Evolutionary conservation across 148 eudicot genomes (phyloP).

Genomic region (Rhododendron ferrugineum): DNA sequence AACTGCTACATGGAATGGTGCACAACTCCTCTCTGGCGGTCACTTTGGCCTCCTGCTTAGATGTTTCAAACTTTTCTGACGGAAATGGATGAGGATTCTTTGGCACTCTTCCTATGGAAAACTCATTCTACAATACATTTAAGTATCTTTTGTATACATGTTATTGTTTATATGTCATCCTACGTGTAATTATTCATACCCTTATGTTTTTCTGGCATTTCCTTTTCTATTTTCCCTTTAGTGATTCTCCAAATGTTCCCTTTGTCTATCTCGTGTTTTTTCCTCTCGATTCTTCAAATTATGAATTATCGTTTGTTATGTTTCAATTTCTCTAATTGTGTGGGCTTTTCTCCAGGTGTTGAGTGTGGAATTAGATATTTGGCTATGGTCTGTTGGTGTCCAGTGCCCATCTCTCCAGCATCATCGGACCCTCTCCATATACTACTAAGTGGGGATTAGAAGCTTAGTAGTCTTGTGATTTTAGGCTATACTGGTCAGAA

Average conservation of each 20-base stretch:
- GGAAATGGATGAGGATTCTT: neutral
- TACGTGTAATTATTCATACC: neutral
- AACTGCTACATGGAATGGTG: neutral
- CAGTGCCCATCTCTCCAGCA: slow-evolving; percentile 58
- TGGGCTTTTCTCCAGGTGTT: slow-evolving; percentile 42
- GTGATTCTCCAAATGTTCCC: neutral
- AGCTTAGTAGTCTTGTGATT: slow-evolving; percentile 6
- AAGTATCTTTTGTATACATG: neutral
- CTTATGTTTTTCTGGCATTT: neutral
- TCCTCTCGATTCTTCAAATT: neutral
- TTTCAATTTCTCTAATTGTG: neutral
- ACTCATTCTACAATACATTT: neutral
- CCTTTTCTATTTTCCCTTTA: neutral
- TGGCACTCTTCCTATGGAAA: neutral
- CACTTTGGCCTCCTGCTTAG: neutral
- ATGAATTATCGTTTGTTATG: neutral
- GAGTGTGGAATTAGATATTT: slow-evolving; percentile 85
- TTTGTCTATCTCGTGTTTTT: neutral
- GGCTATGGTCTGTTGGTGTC: slow-evolving; percentile 82
- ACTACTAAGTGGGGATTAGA: slow-evolving; percentile 39
- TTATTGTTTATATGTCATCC: neutral
- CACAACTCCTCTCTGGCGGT: neutral
- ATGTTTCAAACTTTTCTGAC: neutral
- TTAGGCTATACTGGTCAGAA: slow-evolving; percentile 11
- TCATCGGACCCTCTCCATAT: slow-evolving; percentile 72